phyloP scores from a whole-genome alignment of 140 eudicot genomes.

The Anethum foeniculum region DNA sequence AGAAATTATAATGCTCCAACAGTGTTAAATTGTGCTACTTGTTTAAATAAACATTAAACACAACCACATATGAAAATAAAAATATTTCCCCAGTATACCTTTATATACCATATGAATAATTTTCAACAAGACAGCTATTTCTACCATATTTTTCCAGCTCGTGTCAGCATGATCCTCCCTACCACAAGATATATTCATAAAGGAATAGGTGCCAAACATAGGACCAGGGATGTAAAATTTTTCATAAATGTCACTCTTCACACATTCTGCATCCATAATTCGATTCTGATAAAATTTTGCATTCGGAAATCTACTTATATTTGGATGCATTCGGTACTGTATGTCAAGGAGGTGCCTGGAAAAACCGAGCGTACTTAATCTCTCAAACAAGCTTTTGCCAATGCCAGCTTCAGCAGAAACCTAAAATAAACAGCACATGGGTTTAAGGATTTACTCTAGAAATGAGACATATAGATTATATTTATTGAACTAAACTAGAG shows the following conservation, averaged over 20 bases:
- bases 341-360: constrained; percentile 41
- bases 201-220: constrained; percentile 57
- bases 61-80: background rate
- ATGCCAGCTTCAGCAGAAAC: constrained; percentile 32
- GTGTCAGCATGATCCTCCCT: constrained; percentile 32
- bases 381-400: constrained; percentile 47
- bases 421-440: constrained; percentile 15
- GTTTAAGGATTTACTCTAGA: background rate
- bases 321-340: constrained; percentile 70
- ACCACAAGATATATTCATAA: constrained; percentile 48
- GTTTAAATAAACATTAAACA: background rate
- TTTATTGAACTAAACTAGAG: background rate
- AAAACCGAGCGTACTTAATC: constrained; percentile 35
- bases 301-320: constrained; percentile 50
- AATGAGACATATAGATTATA: background rate
- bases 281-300: constrained; percentile 30
- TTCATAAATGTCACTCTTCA: constrained; percentile 19
- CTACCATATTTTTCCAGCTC: constrained; percentile 46
- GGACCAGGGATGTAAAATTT: constrained; percentile 28
- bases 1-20: background rate
- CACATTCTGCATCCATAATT: constrained; percentile 39
- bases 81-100: constrained; percentile 21
- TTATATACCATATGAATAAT: constrained; percentile 32
- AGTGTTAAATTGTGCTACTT: background rate
- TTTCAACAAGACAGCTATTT: constrained; percentile 40